Percentiles rank a stretch among this genome's conserved stretches.
phyloP scores from a whole-genome alignment of 164 flowering plant genomes.

The Nymphaea thermarum region DNA sequence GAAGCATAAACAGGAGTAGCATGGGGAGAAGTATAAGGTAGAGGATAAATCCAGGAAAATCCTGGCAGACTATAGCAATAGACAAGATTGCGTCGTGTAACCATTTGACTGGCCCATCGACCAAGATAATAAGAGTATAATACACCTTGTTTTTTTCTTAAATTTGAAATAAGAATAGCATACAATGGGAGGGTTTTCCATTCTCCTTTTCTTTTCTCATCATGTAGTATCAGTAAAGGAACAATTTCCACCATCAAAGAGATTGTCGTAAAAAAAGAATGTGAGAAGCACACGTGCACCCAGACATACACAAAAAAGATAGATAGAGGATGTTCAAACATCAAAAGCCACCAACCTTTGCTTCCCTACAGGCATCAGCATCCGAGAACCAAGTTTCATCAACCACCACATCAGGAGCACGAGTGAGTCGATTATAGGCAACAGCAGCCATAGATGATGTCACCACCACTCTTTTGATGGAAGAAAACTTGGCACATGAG shows the following conservation, averaged over 20 bases:
- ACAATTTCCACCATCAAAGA: too few relatives aligned
- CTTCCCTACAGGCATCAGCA: conserved; percentile 23
- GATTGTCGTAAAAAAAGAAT: too few relatives aligned
- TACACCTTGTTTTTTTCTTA: too few relatives aligned
- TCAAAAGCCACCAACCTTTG: conserved; percentile 18
- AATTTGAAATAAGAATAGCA: too few relatives aligned
- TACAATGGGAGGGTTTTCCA: too few relatives aligned
- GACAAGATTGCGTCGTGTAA: not conserved
- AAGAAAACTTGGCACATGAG: conserved; percentile 33
- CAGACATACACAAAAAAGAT: not conserved
- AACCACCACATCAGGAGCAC: conserved; percentile 34
- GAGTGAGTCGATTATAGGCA: conserved; percentile 20
- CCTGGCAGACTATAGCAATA: not conserved
- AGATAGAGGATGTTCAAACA: not conserved
- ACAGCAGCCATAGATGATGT: conserved; percentile 59
- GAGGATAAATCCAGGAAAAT: not conserved
- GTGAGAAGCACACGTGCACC: too few relatives aligned
- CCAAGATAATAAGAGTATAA: too few relatives aligned
- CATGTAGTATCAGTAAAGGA: too few relatives aligned
- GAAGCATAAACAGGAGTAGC: not conserved
- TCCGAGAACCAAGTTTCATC: conserved; percentile 59
- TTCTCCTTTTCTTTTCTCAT: too few relatives aligned
- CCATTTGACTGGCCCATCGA: too few relatives aligned
- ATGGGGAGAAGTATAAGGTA: not conserved
- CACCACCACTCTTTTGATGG: conserved; percentile 40